A percentile compares a stretch with the other conserved stretches of the same genome.
phyloP scores from a whole-genome alignment of 1,284 basidiomycete genomes.

The Salmacisia buchloeana region DNA sequence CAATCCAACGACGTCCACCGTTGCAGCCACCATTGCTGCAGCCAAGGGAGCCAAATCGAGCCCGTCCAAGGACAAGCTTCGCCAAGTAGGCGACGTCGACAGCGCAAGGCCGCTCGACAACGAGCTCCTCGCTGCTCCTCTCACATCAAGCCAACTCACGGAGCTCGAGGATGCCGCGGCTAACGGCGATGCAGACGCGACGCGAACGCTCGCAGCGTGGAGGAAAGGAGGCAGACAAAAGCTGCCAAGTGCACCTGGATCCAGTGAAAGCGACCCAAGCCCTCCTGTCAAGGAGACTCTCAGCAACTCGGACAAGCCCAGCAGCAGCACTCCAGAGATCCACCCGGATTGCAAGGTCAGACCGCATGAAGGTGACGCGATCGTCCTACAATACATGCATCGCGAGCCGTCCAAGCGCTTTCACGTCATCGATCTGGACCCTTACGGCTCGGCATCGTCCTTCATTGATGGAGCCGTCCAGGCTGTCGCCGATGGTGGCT shows the following conservation, averaged over 20 bases:
- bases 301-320: background rate
- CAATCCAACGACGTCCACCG: constrained; percentile 2
- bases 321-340: constrained; percentile 17
- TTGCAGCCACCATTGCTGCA: background rate
- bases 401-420: constrained; percentile 69
- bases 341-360: constrained; percentile 45
- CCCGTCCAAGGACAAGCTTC: background rate
- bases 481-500: constrained; percentile 69
- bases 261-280: background rate
- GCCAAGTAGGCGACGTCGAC: too few species aligned
- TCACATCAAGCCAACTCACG: constrained; percentile 1
- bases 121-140: background rate
- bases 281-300: background rate
- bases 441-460: constrained; percentile 92
- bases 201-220: background rate
- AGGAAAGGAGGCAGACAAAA: background rate
- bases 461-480: constrained; percentile 98
- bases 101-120: background rate
- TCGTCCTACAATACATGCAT: constrained; percentile 81
- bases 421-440: constrained; percentile 92
- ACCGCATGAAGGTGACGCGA: constrained; percentile 44
- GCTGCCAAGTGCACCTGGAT: background rate
- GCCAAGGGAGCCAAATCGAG: background rate
- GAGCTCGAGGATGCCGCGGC: constrained; percentile 3
- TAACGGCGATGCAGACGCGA: constrained; percentile 9